phyloP scores from a whole-genome alignment of 768 basidiomycete species.

The Sutorius australiensis region DNA sequence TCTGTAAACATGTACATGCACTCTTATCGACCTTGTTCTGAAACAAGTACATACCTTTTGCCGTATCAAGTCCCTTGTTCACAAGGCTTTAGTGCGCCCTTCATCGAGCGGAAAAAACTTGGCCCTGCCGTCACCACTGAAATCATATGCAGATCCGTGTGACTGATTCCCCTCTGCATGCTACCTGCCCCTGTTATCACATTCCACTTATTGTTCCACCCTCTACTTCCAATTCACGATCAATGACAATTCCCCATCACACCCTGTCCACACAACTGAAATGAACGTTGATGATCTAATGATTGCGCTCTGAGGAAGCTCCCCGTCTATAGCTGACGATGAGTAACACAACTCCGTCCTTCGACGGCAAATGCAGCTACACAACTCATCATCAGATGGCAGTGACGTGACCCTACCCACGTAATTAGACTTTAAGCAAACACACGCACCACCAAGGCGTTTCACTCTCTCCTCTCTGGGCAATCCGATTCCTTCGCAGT shows the following conservation, averaged over 20 bases:
- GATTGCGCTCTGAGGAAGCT: slow-evolving; percentile 9
- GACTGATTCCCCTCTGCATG: slow-evolving; percentile 15
- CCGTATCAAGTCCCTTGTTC: slow-evolving; percentile 15
- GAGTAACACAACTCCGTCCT: slow-evolving; percentile 6
- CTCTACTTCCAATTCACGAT: slow-evolving; percentile 20
- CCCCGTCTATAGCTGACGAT: slow-evolving; percentile 12
- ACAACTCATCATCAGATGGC: slow-evolving; percentile 24
- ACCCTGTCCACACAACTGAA: slow-evolving; percentile 8
- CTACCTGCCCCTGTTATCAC: slow-evolving; percentile 20
- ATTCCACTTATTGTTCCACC: slow-evolving; percentile 11
- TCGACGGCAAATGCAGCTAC: slow-evolving; percentile 12
- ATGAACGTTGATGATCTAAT: slow-evolving; percentile 17
- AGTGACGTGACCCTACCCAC: slow-evolving; percentile 31
- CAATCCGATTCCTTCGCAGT: slow-evolving; percentile 16
- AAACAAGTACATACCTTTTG: neutral
- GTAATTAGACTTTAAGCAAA: slow-evolving; percentile 39
- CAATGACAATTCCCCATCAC: slow-evolving; percentile 19
- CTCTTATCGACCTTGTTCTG: too few relatives aligned
- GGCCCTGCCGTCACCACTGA: slow-evolving; percentile 25
- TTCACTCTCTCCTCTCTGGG: slow-evolving; percentile 16
- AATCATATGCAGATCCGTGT: slow-evolving; percentile 33
- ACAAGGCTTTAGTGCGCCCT: slow-evolving; percentile 25
- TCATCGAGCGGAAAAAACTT: slow-evolving; percentile 13
- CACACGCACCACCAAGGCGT: slow-evolving; percentile 28
- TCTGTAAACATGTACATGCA: slow-evolving; percentile 6